These are phyloP conservation scores for Boletus patriciae DNA, from an alignment of 768 basidiomycete genomes.

Conservation along the genomic window DNA sequence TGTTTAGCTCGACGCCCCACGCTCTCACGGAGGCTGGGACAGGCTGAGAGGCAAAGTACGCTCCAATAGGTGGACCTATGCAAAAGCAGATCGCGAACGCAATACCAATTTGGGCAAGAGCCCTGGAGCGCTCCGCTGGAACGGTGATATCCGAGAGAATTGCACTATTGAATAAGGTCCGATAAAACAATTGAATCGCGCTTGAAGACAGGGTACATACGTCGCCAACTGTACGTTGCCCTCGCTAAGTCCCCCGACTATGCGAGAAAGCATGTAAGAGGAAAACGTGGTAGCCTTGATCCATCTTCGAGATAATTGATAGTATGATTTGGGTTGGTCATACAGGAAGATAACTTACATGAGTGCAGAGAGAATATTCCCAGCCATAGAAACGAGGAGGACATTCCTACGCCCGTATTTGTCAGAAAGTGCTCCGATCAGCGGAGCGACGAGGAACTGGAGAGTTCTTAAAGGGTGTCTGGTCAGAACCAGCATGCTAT, in stretches of 20 bases:
- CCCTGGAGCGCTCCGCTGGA: slow-evolving; percentile 74
- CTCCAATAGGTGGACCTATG: slow-evolving; percentile 91
- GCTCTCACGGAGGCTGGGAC: slow-evolving; percentile 57
- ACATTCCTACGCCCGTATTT: slow-evolving; percentile 85
- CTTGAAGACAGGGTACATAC: slow-evolving; percentile 45
- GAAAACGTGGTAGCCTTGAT: slow-evolving; percentile 87
- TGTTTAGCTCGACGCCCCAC: slow-evolving; percentile 69
- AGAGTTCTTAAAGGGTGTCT: slow-evolving; percentile 54
- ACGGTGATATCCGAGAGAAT: slow-evolving; percentile 91
- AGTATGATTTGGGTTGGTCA: neutral
- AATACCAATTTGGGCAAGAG: slow-evolving; percentile 90
- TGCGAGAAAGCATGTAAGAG: slow-evolving; percentile 83
- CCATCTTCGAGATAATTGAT: slow-evolving; percentile 55
- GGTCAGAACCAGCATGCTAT: slow-evolving; percentile 37
- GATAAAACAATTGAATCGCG: neutral
- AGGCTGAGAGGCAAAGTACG: slow-evolving; percentile 91
- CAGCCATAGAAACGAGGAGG: slow-evolving; percentile 84
- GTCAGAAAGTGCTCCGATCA: slow-evolving; percentile 83
- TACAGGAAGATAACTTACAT: slow-evolving; percentile 50
- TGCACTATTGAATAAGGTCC: slow-evolving; percentile 52
- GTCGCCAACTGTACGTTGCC: slow-evolving; percentile 97
- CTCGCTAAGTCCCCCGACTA: slow-evolving; percentile 92
- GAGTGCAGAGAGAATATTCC: slow-evolving; percentile 88
- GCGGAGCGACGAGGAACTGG: slow-evolving; percentile 81
- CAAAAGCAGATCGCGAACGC: slow-evolving; percentile 96